Base-by-base conservation (phyloP, 441 rosid genomes). In the Metrosideros polymorpha region DNA sequence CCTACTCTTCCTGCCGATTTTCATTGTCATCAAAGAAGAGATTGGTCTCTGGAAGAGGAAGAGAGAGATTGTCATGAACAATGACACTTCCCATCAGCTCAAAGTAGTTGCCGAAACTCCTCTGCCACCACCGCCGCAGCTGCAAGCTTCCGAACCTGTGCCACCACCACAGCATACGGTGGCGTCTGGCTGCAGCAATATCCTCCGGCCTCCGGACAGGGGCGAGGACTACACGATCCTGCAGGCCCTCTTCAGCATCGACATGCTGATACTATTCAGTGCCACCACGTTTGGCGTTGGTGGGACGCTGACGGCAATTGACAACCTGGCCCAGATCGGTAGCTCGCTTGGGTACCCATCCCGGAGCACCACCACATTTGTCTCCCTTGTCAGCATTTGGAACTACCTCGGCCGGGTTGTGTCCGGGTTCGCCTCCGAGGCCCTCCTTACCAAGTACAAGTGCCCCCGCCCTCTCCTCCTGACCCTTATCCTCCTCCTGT, bases 11-110 rank as follows among this genome's bases (percentile, higher is more conserved):
- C 79, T 89, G 29, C 90, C 90, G 7, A 53, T 89, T 39, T 84
- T 85, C 27, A 53, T 89, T 0, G 87, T 91, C 49, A 43, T 89
- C 30, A 87, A 53, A n/a, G 87, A 88, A 53, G 91, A 91, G 82
- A 45, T 50, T 66, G 79, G 18, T 12, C 50, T 82, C 27, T 87
- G 89, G 87, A 85, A 83, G 57, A 55, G 30, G 77, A 83, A 86
- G 82, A 84, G 51, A 0, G 85, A 50, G 50, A n/a, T 25, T 18
- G n/a, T 18, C 32, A 39, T 49, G 75, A 79, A 49, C 35, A 51
- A 35, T 27, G 61, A 50, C 59, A 47, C 84, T 83, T 32, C 84
- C 84, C 63, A 51, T 39, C 79, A 71, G 2, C 59, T 32, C 12
- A 82, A 55, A 56, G 56, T 82, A 61, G 49, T 82, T 9, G 32